Percentiles rank a stretch among this genome's conserved stretches.
Evolutionary conservation across 805 yeast species (phyloP).

Genomic region (Lipomyces starkeyi): DNA sequence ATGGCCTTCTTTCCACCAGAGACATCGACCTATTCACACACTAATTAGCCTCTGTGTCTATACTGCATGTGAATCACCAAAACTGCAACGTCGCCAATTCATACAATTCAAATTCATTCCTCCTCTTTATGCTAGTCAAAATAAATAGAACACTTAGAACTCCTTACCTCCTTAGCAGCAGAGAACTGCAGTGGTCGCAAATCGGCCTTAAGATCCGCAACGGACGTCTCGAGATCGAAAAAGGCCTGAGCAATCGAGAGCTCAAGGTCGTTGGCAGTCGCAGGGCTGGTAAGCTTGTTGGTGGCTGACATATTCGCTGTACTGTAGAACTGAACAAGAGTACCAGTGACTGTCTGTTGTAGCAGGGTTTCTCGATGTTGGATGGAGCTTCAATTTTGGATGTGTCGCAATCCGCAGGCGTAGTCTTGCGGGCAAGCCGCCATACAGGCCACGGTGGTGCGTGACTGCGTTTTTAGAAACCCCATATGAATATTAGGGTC

Average conservation of each 20-base stretch:
- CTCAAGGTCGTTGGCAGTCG: conserved; percentile 97
- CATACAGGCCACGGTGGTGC: neutral
- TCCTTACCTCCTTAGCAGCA: conserved; percentile 88
- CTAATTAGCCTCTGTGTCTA: neutral
- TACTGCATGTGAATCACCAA: conserved; percentile 8
- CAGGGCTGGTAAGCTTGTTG: conserved; percentile 77
- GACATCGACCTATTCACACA: conserved; percentile 72
- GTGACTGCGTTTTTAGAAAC: neutral
- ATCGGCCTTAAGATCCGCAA: conserved; percentile 96
- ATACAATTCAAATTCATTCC: neutral
- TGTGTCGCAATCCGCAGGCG: neutral
- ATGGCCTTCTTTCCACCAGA: conserved; percentile 98
- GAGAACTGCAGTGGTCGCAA: conserved; percentile 98
- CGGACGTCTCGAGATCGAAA: conserved; percentile 89
- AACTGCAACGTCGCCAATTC: neutral
- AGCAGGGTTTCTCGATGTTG: neutral
- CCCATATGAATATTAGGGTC: neutral
- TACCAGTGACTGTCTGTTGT: conserved; percentile 35
- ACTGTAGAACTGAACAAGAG: conserved; percentile 1
- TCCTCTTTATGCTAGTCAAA: neutral
- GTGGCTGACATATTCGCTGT: conserved; percentile 83
- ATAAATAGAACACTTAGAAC: neutral
- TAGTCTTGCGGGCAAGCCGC: neutral
- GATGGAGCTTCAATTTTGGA: neutral
- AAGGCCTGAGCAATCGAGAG: conserved; percentile 99